Percentiles rank a stretch among this genome's conserved stretches.
Evolutionary conservation across 2,329 filamentous ascomycete species (phyloP).

Genomic region (Xylariaceae sp.): DNA sequence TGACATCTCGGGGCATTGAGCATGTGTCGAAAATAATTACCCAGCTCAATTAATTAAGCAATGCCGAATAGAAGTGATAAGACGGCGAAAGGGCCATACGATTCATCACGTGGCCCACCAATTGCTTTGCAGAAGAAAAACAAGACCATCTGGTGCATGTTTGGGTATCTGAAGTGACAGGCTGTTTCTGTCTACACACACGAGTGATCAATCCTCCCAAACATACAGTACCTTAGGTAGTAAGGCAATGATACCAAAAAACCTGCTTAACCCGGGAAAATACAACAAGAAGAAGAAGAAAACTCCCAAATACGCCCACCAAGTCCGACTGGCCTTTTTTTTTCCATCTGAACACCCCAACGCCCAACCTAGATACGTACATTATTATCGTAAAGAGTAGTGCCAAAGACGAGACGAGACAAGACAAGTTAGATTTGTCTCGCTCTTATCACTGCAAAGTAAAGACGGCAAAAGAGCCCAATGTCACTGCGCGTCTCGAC

Average conservation of each 20-base stretch:
- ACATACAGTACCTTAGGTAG: too few relatives aligned
- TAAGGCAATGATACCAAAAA: neutral
- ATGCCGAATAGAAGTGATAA: too few relatives aligned
- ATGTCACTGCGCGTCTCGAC: too few relatives aligned
- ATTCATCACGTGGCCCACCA: too few relatives aligned
- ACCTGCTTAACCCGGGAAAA: neutral
- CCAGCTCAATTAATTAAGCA: too few relatives aligned
- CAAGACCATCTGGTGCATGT: neutral
- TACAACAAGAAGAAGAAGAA: neutral
- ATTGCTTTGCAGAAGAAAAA: too few relatives aligned
- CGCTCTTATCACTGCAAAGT: neutral
- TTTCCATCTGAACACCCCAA: neutral
- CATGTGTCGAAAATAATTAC: constrained; percentile 1
- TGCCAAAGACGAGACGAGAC: neutral
- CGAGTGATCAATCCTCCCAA: neutral
- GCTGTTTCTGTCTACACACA: constrained; percentile 1
- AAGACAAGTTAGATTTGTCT: too few relatives aligned
- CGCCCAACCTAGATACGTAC: constrained; percentile 11
- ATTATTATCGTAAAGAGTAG: constrained; percentile 5
- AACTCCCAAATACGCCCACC: neutral
- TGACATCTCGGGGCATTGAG: constrained; percentile 9
- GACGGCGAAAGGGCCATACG: too few relatives aligned
- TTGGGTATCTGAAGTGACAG: constrained; percentile 16
- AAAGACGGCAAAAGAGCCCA: neutral
- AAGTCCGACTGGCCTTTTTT: neutral